Evolutionary conservation across 768 basidiomycete genomes (phyloP).

Genomic region (Gloeophyllum trabeum): DNA sequence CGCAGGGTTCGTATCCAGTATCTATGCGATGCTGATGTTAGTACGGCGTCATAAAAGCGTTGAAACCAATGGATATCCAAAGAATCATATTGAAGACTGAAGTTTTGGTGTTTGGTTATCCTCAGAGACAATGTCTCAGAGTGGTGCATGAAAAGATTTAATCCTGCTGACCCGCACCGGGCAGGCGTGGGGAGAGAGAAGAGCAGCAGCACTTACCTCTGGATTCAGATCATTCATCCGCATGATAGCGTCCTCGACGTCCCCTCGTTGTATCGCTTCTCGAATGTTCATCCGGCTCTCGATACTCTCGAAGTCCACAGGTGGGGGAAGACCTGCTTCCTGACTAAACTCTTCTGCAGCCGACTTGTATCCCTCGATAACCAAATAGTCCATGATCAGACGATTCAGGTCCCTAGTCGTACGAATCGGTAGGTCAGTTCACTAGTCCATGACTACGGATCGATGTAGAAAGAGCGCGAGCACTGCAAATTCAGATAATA

Average conservation of each 20-base stretch:
- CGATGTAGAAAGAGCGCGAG: too few relatives aligned
- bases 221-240: constrained; percentile 92
- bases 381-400: constrained; percentile 94
- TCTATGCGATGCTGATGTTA: constrained; percentile 37
- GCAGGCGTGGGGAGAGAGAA: constrained; percentile 6
- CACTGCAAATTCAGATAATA: constrained; percentile 66
- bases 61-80: constrained; percentile 14
- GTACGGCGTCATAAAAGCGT: constrained; percentile 2
- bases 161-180: constrained; percentile 42
- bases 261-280: constrained; percentile 86
- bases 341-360: constrained; percentile 92
- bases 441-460: constrained; percentile 12
- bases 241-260: constrained; percentile 93
- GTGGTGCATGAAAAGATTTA: constrained; percentile 98
- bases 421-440: constrained; percentile 10
- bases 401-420: constrained; percentile 83
- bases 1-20: constrained; percentile 89
- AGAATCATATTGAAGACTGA: constrained; percentile 94
- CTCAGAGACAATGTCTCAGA: constrained; percentile 79
- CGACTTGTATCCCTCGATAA: constrained; percentile 94
- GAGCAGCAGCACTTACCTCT: constrained; percentile 74
- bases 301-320: constrained; percentile 86
- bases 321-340: constrained; percentile 67
- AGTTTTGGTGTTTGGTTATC: constrained; percentile 87
- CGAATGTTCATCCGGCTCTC: constrained; percentile 92